Conservation (phyloP, 768 basidiomycete genomes). For the Jaapia argillacea region DNA sequence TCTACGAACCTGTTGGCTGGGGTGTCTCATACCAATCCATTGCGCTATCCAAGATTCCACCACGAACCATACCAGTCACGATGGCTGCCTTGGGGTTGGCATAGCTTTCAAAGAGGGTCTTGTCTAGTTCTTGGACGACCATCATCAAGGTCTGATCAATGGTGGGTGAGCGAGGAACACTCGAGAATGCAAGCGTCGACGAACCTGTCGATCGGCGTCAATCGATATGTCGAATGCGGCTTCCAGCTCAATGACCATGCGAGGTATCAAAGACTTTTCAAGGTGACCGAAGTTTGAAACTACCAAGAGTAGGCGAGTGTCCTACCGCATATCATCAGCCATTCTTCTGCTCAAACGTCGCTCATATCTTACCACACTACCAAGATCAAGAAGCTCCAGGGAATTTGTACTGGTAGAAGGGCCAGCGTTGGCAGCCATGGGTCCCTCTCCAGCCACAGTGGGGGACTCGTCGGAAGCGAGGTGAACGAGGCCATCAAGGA, state of each 20-base stretch:
- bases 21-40: constrained; percentile 96
- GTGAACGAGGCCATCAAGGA: constrained; percentile 78
- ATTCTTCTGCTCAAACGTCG: background rate
- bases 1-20: constrained; percentile 71
- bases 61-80: constrained; percentile 56
- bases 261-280: constrained; percentile 58
- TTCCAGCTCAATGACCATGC: constrained; percentile 75
- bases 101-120: constrained; percentile 82
- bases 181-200: constrained; percentile 10
- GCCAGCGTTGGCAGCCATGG: constrained; percentile 18
- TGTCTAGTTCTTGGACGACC: constrained; percentile 78
- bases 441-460: constrained; percentile 28
- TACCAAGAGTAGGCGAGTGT: constrained; percentile 78
- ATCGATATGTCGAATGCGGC: constrained; percentile 63
- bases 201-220: constrained; percentile 61
- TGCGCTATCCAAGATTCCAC: constrained; percentile 66
- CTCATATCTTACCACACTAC: constrained; percentile 41
- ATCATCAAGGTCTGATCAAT: constrained; percentile 52
- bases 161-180: background rate
- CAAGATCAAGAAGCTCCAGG: constrained; percentile 49
- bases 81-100: constrained; percentile 70
- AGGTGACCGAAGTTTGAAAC: constrained; percentile 83
- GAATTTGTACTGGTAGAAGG: constrained; percentile 33
- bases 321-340: constrained; percentile 33
- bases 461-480: constrained; percentile 67